phyloP scores from a whole-genome alignment of 805 yeast species.

The Saccharomycopsis sp. region DNA sequence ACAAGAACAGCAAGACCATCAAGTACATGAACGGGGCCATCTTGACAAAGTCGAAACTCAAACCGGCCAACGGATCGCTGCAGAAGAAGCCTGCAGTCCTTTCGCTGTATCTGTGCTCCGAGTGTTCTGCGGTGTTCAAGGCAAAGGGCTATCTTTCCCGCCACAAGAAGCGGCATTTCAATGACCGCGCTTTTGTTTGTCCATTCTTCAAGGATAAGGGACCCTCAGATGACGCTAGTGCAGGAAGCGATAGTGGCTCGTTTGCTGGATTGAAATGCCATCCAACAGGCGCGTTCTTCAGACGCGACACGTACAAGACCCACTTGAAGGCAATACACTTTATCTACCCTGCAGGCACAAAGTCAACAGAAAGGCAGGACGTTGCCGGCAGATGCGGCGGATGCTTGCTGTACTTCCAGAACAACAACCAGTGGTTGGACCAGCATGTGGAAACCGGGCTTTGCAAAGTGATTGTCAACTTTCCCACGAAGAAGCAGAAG shows the following conservation, averaged over 20 bases:
- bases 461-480: no score
- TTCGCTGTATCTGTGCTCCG: conserved; percentile 44
- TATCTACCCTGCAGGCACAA: conserved; percentile 79
- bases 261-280: conserved; percentile 44
- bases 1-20: conserved; percentile 9
- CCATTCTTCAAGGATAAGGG: conserved; percentile 44
- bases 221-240: neutral
- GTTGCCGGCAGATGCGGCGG: conserved; percentile 72
- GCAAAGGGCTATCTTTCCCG: conserved; percentile 79
- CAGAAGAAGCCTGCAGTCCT: conserved; percentile 59
- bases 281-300: conserved; percentile 71
- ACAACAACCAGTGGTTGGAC: conserved; percentile 71
- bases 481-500: no score
- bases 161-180: conserved; percentile 71
- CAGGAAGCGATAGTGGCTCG: neutral
- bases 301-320: conserved; percentile 89
- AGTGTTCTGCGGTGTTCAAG: conserved; percentile 77
- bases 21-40: conserved; percentile 11
- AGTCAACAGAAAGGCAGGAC: conserved; percentile 59
- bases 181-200: conserved; percentile 63
- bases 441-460: no score
- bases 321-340: conserved; percentile 87
- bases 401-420: conserved; percentile 56
- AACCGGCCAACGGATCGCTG: neutral
- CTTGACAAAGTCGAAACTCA: conserved; percentile 13